These are phyloP conservation scores for Gamsiella multidivaricata DNA, from an alignment of 192 early-diverging fungal species.

Conservation along the genomic window DNA sequence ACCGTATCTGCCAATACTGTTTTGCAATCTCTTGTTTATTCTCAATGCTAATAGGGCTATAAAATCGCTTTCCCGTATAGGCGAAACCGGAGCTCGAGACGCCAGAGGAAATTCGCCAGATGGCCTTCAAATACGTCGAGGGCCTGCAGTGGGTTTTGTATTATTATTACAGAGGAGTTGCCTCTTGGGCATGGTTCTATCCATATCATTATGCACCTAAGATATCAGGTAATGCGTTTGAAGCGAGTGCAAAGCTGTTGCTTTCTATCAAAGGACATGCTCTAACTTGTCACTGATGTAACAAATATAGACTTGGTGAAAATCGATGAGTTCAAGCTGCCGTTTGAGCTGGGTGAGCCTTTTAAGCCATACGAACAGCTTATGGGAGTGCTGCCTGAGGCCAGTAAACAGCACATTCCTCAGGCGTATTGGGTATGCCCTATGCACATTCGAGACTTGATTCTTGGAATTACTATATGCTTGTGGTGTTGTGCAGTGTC, in stretches of 20 bases:
- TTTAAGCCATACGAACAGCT: conserved; percentile 98
- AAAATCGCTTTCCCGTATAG: neutral
- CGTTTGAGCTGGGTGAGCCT: conserved; percentile 85
- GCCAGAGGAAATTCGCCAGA: conserved; percentile 58
- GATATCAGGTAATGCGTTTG: conserved; percentile 77
- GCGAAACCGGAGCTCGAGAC: conserved; percentile 58
- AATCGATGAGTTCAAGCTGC: conserved; percentile 67
- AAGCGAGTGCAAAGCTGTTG: neutral
- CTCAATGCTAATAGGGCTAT: conserved; percentile 7
- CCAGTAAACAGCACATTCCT: conserved; percentile 87
- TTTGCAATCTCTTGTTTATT: neutral
- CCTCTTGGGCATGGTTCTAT: conserved; percentile 98
- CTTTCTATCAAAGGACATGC: neutral
- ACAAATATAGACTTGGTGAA: conserved; percentile 58
- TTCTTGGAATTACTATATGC: too few relatives aligned
- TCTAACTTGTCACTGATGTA: neutral
- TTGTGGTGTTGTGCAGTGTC: neutral
- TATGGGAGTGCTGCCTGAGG: conserved; percentile 97
- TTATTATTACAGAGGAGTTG: conserved; percentile 96
- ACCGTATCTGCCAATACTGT: conserved; percentile 12
- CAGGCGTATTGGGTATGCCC: conserved; percentile 66
- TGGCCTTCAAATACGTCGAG: conserved; percentile 85
- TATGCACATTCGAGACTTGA: neutral
- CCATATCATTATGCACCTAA: conserved; percentile 98
- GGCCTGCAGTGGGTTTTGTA: conserved; percentile 98